Conservation (phyloP, 78 protist species). For the Polysphondylium violaceum region DNA sequence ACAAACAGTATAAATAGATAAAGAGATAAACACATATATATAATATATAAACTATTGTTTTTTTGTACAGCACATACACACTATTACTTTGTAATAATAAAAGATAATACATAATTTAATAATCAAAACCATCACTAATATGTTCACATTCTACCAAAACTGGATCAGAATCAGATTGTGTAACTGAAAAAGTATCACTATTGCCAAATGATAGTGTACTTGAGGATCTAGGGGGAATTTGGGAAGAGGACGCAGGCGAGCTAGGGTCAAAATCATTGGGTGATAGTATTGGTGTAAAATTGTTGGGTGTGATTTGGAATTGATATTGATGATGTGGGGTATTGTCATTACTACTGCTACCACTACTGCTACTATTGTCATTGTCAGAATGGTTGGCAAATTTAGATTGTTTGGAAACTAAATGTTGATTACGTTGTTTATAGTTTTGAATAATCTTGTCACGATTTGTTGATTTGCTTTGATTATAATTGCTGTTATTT, state of each 20-base stretch:
- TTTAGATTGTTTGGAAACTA: not conserved
- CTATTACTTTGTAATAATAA: no score
- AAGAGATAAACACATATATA: no score
- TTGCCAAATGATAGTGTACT: constrained; percentile 36
- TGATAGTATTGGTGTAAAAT: constrained; percentile 9
- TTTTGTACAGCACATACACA: no score
- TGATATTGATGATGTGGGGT: constrained; percentile 2
- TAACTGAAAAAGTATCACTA: constrained; percentile 36
- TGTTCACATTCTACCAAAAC: constrained; percentile 28
- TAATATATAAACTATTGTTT: no score
- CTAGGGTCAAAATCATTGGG: constrained; percentile 5
- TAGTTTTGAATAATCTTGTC: constrained; percentile 8
- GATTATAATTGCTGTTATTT: not conserved
- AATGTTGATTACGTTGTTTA: not conserved
- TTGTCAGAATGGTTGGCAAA: not conserved
- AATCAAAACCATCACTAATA: constrained; percentile 27
- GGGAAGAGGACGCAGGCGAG: not conserved
- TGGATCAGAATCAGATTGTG: constrained; percentile 52
- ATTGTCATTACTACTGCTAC: not conserved
- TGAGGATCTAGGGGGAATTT: constrained; percentile 23
- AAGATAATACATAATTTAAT: no score
- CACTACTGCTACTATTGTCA: constrained; percentile 15
- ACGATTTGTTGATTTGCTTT: not conserved
- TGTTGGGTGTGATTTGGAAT: constrained; percentile 21
- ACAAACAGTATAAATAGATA: no score